Evolutionary conservation across 2,329 filamentous ascomycete genomes (phyloP), one percentile per base, ranked within the genome.

Genomic region (Pseudohalonectria lignicola): DNA sequence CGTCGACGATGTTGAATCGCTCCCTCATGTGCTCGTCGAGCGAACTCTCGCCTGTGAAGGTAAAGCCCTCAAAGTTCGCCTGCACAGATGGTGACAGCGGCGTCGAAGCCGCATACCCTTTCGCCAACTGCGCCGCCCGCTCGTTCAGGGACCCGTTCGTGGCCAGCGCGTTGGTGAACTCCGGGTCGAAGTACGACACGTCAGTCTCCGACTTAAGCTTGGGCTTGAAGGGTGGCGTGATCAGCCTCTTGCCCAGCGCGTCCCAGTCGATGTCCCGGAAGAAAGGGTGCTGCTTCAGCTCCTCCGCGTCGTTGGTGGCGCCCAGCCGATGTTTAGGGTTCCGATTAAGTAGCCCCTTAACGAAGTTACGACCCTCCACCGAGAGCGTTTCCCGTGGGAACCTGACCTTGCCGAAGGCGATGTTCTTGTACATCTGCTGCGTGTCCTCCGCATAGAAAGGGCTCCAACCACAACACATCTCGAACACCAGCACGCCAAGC

Each of bases 351-450:
- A 98, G 66, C 16, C 92, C 92, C 68, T 98, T 98, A 54, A 98
- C 92, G 53, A 98, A 98, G 61, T 94, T 96, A 42, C 92, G 78
- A 42, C 92, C 92, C 60, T 98, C 92, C 30, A 87, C 82, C 43
- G 87, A 95, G 23, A 98, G 67, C 1, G 92, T 94, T 59, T 98
- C 92, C 47, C 88, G 77, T 7, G 92, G 92, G 59, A 98, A 98
- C 43, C 92, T 76, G 41, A 98, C 92, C 58, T 98, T 98, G 56
- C 92, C 92, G 54, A 98, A 98, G 0, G 92, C 92, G 56, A 98
- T 98, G 65, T 98, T 98, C 70, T 98, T 98, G 69, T 98, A 98
- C 92, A 98, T 98, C 60, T 98, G 92, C 61, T 98, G 92, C 1
- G 92, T 98, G 55, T 98, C 92, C 54, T 98, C 92, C 40, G 92